Percentiles rank a stretch among this genome's conserved stretches.
phyloP scores from a whole-genome alignment of 192 early-diverging fungal genomes.

The Coemansia aciculifera region DNA sequence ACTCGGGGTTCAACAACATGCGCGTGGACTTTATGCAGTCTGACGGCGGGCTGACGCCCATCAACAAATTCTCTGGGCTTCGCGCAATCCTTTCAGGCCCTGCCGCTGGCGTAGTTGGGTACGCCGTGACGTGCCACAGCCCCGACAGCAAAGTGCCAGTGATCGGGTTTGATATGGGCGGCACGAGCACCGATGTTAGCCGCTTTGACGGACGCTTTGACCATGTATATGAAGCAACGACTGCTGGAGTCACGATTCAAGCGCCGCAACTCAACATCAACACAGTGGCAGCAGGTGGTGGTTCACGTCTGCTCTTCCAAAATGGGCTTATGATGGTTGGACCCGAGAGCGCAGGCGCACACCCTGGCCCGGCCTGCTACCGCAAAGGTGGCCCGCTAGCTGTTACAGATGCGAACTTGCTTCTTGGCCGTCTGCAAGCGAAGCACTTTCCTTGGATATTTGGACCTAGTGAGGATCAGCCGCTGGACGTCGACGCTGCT shows the following conservation, averaged over 20 bases:
- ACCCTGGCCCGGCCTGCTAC: conserved; percentile 97
- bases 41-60: conserved; percentile 91
- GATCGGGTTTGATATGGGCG: conserved; percentile 98
- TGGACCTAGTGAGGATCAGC: conserved; percentile 79
- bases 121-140: conserved; percentile 59
- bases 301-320: conserved; percentile 86
- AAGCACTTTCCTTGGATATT: conserved; percentile 94
- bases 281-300: conserved; percentile 96
- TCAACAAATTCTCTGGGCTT: conserved; percentile 82
- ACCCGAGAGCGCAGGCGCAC: conserved; percentile 86
- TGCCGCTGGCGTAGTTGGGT: conserved; percentile 93
- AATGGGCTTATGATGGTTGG: conserved; percentile 95
- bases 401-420: conserved; percentile 92
- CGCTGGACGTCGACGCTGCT: conserved; percentile 71
- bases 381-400: conserved; percentile 88
- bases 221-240: conserved; percentile 94
- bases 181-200: conserved; percentile 89
- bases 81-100: conserved; percentile 92
- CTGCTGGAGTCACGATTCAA: conserved; percentile 87
- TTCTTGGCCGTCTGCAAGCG: conserved; percentile 81
- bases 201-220: conserved; percentile 86
- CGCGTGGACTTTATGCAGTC: conserved; percentile 96
- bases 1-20: conserved; percentile 58
- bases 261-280: conserved; percentile 96
- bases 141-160: conserved; percentile 57